These are phyloP conservation scores for Sphaerulina musiva DNA, from an alignment of 2,329 filamentous ascomycete genomes.

Conservation along the genomic window DNA sequence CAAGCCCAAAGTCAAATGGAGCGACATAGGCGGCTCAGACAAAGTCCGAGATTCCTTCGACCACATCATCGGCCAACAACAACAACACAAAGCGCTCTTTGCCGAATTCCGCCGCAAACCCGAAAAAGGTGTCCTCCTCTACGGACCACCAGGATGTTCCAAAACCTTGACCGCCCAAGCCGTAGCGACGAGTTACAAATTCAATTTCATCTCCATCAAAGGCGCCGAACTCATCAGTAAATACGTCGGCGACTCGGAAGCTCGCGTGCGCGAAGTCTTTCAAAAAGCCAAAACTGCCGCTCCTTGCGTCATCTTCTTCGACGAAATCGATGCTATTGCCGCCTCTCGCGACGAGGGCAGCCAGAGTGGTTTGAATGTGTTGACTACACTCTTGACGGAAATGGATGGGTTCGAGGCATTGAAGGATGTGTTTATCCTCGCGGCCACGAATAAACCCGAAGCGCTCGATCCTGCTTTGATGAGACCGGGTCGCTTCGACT, in stretches of 20 bases:
- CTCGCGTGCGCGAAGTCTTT: constrained; percentile 77
- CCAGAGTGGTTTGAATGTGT: constrained; percentile 63
- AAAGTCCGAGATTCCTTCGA: constrained; percentile 60
- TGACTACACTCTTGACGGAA: constrained; percentile 84
- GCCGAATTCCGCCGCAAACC: constrained; percentile 49
- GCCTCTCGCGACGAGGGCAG: constrained; percentile 48
- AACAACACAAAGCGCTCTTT: not conserved
- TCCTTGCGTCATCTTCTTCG: constrained; percentile 92
- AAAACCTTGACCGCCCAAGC: constrained; percentile 91
- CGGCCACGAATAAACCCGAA: constrained; percentile 86
- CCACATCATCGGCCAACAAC: constrained; percentile 45
- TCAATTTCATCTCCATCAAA: constrained; percentile 93
- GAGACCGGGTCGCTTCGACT: constrained; percentile 77
- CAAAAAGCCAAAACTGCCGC: constrained; percentile 75
- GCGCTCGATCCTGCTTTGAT: constrained; percentile 78
- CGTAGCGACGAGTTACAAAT: constrained; percentile 78
- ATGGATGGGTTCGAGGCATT: constrained; percentile 91
- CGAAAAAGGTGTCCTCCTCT: constrained; percentile 75
- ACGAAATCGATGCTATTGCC: constrained; percentile 85
- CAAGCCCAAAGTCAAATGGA: constrained; percentile 78
- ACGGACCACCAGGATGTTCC: constrained; percentile 88
- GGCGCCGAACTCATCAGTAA: constrained; percentile 89
- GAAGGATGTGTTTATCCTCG: constrained; percentile 76
- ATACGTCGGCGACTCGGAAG: constrained; percentile 94
- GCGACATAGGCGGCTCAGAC: constrained; percentile 79